Evolutionary conservation across 371 early-diverging fungal genomes (phyloP).

Genomic region (Circinella minor): DNA sequence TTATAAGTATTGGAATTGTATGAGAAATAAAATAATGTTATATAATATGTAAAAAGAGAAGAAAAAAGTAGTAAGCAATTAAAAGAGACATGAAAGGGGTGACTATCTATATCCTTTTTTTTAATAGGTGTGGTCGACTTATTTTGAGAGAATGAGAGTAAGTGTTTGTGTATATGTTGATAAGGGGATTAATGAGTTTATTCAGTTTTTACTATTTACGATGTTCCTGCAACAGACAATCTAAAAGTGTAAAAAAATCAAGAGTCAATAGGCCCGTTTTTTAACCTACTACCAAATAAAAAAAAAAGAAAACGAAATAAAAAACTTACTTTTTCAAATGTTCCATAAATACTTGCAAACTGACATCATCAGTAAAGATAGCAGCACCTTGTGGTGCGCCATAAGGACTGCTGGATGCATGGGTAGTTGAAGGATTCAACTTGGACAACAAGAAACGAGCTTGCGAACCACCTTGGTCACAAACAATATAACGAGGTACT

Average conservation of each 20-base stretch:
- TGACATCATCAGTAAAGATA: slow-evolving; percentile 98
- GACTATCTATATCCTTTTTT: slow-evolving; percentile 13
- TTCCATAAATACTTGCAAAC: slow-evolving; percentile 96
- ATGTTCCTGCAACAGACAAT: slow-evolving; percentile 54
- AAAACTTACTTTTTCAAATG: slow-evolving; percentile 86
- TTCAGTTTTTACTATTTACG: slow-evolving; percentile 26
- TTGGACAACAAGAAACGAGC: slow-evolving; percentile 99
- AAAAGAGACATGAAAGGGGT: background rate
- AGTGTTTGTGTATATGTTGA: too few species aligned
- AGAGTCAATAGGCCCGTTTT: background rate
- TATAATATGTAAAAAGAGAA: background rate
- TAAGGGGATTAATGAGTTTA: too few species aligned
- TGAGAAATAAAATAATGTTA: background rate
- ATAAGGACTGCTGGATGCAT: slow-evolving; percentile 74
- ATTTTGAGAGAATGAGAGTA: too few species aligned
- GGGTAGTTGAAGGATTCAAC: slow-evolving; percentile 98
- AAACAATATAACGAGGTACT: slow-evolving; percentile 98
- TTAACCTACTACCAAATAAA: background rate
- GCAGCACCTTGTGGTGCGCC: slow-evolving; percentile 76
- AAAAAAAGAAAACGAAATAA: background rate
- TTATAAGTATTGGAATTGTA: too few species aligned
- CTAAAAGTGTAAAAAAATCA: slow-evolving; percentile 21
- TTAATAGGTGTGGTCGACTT: background rate
- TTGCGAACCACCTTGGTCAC: slow-evolving; percentile 98
- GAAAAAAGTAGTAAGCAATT: background rate